These are phyloP conservation scores for Lodderomyces beijingensis DNA, from an alignment of 1,139 yeast genomes.

Conservation along the genomic window DNA sequence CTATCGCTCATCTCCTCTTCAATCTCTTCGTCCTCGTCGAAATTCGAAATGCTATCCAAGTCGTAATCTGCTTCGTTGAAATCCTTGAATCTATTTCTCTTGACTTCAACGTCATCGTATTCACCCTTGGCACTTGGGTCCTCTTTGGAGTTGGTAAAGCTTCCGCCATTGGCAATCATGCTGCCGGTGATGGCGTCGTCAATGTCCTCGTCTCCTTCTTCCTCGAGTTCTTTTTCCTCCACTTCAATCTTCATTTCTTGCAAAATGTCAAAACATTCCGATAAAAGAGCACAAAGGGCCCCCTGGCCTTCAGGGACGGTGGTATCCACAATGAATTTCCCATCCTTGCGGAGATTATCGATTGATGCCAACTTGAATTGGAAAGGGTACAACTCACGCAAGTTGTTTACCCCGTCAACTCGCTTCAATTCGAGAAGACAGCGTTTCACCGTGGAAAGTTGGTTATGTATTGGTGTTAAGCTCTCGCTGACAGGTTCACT, in stretches of 20 bases:
- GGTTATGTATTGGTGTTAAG: constrained; percentile 88
- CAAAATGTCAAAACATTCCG: constrained; percentile 90
- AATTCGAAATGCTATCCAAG: constrained; percentile 33
- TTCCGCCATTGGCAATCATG: constrained; percentile 12
- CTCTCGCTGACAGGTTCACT: constrained; percentile 95
- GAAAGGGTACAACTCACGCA: constrained; percentile 89
- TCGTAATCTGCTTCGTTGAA: constrained; percentile 48
- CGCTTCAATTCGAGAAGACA: constrained; percentile 86
- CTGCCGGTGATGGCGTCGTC: constrained; percentile 3
- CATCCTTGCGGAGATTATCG: constrained; percentile 82
- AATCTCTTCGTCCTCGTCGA: constrained; percentile 22
- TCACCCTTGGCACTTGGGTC: constrained; percentile 13
- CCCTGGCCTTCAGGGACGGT: constrained; percentile 98
- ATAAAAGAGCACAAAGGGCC: constrained; percentile 78
- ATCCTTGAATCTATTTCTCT: constrained; percentile 41
- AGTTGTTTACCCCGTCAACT: constrained; percentile 83
- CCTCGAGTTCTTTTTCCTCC: constrained; percentile 57
- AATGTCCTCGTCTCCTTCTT: constrained; percentile 13
- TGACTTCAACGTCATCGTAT: constrained; percentile 41
- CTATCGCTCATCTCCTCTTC: constrained; percentile 20
- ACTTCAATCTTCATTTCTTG: constrained; percentile 88
- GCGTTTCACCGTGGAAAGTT: constrained; percentile 82
- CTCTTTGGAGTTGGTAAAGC: constrained; percentile 13
- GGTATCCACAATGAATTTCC: constrained; percentile 82
- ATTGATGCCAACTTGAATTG: constrained; percentile 89